Conservation (phyloP, 106 monocot genomes). For the Allium fistulosum region DNA sequence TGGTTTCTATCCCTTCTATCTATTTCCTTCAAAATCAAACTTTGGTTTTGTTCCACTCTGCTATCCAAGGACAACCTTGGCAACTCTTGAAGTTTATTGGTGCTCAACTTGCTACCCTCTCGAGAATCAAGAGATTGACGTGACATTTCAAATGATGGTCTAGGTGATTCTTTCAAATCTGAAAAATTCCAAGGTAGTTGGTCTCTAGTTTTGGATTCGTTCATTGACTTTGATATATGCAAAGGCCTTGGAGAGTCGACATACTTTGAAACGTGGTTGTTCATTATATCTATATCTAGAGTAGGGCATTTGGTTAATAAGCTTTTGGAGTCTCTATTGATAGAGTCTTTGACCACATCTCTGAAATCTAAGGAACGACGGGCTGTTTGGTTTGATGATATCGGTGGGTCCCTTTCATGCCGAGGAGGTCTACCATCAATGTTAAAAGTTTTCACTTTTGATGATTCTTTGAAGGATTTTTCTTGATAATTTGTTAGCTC, state of each 20-base stretch:
- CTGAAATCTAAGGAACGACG: conserved; percentile 44
- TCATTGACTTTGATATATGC: conserved; percentile 47
- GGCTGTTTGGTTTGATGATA: conserved; percentile 15
- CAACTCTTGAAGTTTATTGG: conserved; percentile 35
- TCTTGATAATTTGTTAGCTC: conserved; percentile 23
- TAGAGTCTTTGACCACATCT: conserved; percentile 78
- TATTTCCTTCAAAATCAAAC: conserved; percentile 25
- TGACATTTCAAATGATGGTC: conserved; percentile 40
- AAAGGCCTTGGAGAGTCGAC: conserved; percentile 58
- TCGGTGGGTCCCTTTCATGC: background rate
- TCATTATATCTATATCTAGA: conserved; percentile 23
- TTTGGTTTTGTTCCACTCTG: conserved; percentile 34
- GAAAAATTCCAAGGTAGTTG: conserved; percentile 37
- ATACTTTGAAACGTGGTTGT: conserved; percentile 24
- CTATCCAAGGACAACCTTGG: conserved; percentile 83
- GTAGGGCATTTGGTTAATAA: conserved; percentile 29
- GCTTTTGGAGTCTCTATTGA: conserved; percentile 39
- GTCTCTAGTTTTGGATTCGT: conserved; percentile 41
- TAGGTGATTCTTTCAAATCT: conserved; percentile 32
- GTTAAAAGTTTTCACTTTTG: conserved; percentile 20
- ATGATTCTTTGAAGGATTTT: conserved; percentile 25
- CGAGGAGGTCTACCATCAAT: conserved; percentile 6
- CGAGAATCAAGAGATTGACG: conserved; percentile 33
- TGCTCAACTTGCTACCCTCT: conserved; percentile 17
- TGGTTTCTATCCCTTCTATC: conserved; percentile 15